phyloP scores from a whole-genome alignment of 176 grass and related monocot genomes.

The Oropetium thomaeum region DNA sequence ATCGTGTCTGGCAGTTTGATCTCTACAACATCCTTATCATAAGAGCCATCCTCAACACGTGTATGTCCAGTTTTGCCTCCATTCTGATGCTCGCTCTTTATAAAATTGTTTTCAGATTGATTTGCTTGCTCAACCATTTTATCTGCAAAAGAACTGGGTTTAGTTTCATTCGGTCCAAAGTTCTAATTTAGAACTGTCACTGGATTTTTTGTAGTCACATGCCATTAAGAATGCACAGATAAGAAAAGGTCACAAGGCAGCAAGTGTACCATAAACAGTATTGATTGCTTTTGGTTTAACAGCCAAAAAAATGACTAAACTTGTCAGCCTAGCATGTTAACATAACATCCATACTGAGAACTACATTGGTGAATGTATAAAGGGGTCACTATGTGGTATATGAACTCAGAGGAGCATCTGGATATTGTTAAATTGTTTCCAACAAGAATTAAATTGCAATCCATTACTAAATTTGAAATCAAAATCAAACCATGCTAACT shows the following conservation, averaged over 20 bases:
- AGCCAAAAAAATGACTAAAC: not conserved
- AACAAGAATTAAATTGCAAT: not conserved
- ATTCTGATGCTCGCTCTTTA: conserved; percentile 38
- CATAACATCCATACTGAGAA: not conserved
- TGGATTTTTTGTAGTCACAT: conserved; percentile 18
- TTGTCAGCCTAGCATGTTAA: not conserved
- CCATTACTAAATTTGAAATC: not conserved
- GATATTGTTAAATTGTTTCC: not conserved
- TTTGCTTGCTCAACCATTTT: conserved; percentile 53
- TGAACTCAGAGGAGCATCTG: not conserved
- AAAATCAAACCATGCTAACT: not conserved
- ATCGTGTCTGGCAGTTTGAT: conserved; percentile 46
- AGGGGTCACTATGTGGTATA: not conserved
- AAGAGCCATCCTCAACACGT: conserved; percentile 43
- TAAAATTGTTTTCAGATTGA: conserved; percentile 38
- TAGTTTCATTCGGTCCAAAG: conserved; percentile 25
- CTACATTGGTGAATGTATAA: not conserved
- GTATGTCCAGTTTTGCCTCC: conserved; percentile 34
- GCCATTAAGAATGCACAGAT: conserved; percentile 5
- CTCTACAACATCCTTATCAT: conserved; percentile 76
- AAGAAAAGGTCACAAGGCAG: not conserved
- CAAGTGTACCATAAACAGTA: not conserved
- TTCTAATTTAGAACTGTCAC: conserved; percentile 29
- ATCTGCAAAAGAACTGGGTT: conserved; percentile 16
- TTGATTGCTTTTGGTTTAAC: conserved; percentile 12